Evolutionary conservation across 169 alveolate genomes (phyloP).

Genomic region (Pseudocohnilembus persalinus): DNA sequence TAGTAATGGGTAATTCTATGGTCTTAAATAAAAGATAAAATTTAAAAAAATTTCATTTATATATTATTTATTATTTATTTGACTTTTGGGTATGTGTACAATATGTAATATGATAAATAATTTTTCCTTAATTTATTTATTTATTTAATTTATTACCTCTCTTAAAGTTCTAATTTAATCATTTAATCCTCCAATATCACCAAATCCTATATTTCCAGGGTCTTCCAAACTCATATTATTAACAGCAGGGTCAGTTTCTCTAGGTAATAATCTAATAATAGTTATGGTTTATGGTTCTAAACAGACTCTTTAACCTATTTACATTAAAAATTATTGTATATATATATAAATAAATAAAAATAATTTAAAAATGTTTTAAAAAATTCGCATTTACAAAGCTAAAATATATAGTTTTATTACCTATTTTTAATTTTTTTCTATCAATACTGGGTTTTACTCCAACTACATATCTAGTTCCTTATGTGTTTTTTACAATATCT

Average conservation of each 20-base stretch:
- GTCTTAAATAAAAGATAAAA: conserved; percentile 19
- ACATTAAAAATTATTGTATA: no score
- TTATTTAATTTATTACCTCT: conserved; percentile 90
- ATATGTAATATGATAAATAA: no score
- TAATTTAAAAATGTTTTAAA: no score
- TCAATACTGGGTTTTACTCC: conserved; percentile 95
- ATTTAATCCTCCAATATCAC: conserved; percentile 96
- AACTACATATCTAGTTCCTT: conserved; percentile 98
- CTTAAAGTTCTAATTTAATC: conserved; percentile 97
- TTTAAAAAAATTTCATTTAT: no score
- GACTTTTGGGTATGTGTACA: no score
- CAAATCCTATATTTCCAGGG: conserved; percentile 88
- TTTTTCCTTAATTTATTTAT: no score
- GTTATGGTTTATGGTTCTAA: conserved; percentile 99
- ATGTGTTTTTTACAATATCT: conserved; percentile 94
- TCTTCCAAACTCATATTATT: conserved; percentile 97
- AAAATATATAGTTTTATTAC: conserved; percentile 64
- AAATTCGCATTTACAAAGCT: no score
- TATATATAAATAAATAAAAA: no score
- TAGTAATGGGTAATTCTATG: conserved; percentile 98
- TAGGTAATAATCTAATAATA: conserved; percentile 96
- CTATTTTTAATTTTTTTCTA: conserved; percentile 90
- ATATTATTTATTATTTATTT: no score
- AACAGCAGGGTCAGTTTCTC: conserved; percentile 99
- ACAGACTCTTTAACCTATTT: conserved; percentile 92